These are phyloP conservation scores for Aspergillus biplanus DNA, from an alignment of 495 filamentous ascomycete genomes.

Conservation along the genomic window DNA sequence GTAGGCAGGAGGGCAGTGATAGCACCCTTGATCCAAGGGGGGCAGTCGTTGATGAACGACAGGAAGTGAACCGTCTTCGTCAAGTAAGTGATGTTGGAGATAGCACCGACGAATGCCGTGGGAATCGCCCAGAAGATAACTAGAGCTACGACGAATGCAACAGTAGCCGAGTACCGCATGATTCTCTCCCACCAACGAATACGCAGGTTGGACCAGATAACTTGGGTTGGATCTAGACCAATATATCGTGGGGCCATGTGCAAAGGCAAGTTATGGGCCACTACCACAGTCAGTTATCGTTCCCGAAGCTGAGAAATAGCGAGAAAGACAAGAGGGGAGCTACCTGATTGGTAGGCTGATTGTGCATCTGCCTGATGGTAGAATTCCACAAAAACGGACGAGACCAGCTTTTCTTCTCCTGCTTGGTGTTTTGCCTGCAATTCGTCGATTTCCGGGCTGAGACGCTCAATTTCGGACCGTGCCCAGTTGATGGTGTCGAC, in stretches of 20 bases:
- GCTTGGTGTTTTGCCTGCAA: constrained; percentile 73
- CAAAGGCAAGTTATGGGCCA: constrained; percentile 85
- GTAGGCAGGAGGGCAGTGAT: constrained; percentile 84
- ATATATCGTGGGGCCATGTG: constrained; percentile 94
- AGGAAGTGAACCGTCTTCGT: constrained; percentile 66
- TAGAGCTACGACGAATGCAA: constrained; percentile 72
- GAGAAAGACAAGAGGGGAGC: constrained; percentile 5
- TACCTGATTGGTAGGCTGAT: constrained; percentile 69
- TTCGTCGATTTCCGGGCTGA: constrained; percentile 78
- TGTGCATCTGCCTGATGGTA: constrained; percentile 80
- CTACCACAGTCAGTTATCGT: constrained; percentile 29
- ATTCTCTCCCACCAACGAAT: constrained; percentile 89
- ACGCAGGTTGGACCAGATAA: constrained; percentile 86
- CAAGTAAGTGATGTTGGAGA: constrained; percentile 83
- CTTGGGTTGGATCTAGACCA: constrained; percentile 79
- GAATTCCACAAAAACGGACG: constrained; percentile 82
- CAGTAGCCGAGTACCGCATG: constrained; percentile 68
- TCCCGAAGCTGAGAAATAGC: not conserved
- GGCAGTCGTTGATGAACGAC: constrained; percentile 73
- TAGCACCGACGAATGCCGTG: constrained; percentile 79
- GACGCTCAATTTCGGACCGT: constrained; percentile 75
- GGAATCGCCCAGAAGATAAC: constrained; percentile 95
- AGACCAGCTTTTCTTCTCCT: constrained; percentile 66
- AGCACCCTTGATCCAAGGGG: constrained; percentile 71
- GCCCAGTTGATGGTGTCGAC: constrained; percentile 86